Base-by-base conservation (phyloP, 2,329 filamentous ascomycete genomes). In the Cytospora schulzeri region DNA sequence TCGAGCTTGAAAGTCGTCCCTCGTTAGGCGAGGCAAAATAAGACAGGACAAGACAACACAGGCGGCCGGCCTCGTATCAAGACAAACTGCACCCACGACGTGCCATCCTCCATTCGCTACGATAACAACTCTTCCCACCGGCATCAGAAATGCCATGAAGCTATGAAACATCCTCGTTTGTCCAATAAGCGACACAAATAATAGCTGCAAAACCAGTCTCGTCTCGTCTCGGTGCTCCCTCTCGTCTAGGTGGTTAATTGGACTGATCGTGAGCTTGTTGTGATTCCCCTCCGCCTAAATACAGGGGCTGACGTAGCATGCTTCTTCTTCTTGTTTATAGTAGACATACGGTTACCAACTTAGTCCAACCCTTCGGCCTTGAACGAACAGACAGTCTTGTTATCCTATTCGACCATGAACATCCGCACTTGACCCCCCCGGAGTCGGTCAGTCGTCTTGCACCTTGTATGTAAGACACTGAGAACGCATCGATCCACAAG, bases 371-470 rank as follows among this genome's bases (percentile, higher is more conserved):
- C 28, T 56, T 54, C 29, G 17, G 11, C 24, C 54, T 35, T 54
- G 3, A n/a, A 7, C 45, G 45, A 48, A 3, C 29, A 51, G 33
- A 26, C 14, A 53, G 41, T 28, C 41, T 51, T 9, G n/a, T n/a
- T 26, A 28, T n/a, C 41, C 4, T 8, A 48, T 24, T 22, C 33
- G 41, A 58, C 50, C 58, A 66, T 65, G 62, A 65, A 29, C 52
- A 54, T 56, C 53, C 57, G 50, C 38, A 33, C 28, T 58, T 61
- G 55, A 52, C 9, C 4, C 31, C n/a, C 33, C 29, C 45, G 53
- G 52, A 61, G 35, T 57, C 53, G 54, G 29, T 35, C 55, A 33
- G 62, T 59, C 57, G 62, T 31, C 45, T 62, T 60, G 61, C 48
- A 45, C 45, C 29, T 35, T 33, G 48, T 53, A 29, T 38, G 48